phyloP scores from a whole-genome alignment of 2,329 filamentous ascomycete genomes.

The Exutisphaerella laricina region DNA sequence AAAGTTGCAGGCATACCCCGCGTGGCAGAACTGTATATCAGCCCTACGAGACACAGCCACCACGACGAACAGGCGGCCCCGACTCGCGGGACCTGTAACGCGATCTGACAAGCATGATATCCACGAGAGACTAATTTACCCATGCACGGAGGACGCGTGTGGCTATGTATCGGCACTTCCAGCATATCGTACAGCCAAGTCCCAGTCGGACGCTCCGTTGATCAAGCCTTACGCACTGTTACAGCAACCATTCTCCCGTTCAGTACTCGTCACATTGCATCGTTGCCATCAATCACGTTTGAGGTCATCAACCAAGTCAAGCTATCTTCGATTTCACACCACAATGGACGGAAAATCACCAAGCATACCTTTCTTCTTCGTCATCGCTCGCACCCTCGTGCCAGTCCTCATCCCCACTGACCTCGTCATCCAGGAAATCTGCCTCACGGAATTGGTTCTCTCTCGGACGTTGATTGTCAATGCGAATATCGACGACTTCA shows the following conservation, averaged over 20 bases:
- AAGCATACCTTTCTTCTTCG: constrained; percentile 37
- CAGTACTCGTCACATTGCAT: not conserved
- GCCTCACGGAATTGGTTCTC: constrained; percentile 65
- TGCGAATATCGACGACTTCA: constrained; percentile 61
- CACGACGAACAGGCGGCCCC: not conserved
- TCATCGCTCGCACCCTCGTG: constrained; percentile 53
- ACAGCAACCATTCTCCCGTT: constrained; percentile 10
- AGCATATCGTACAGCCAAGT: not conserved
- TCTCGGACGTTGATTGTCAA: constrained; percentile 69
- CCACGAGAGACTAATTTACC: constrained; percentile 2
- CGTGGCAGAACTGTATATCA: too few relatives aligned
- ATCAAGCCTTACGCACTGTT: not conserved
- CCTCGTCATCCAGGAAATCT: constrained; percentile 63
- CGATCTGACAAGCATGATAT: not conserved
- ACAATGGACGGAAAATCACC: too few relatives aligned
- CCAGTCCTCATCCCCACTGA: constrained; percentile 54
- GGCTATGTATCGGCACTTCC: not conserved
- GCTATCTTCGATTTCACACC: too few relatives aligned
- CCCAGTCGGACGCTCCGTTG: not conserved
- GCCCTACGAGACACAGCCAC: too few relatives aligned
- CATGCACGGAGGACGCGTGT: not conserved
- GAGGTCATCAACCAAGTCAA: too few relatives aligned
- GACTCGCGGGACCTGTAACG: too few relatives aligned
- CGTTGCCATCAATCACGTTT: too few relatives aligned
- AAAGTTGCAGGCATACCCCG: too few relatives aligned